Evolutionary conservation across 371 early-diverging fungal species (phyloP).

Genomic region (Dichotomocladium elegans): DNA sequence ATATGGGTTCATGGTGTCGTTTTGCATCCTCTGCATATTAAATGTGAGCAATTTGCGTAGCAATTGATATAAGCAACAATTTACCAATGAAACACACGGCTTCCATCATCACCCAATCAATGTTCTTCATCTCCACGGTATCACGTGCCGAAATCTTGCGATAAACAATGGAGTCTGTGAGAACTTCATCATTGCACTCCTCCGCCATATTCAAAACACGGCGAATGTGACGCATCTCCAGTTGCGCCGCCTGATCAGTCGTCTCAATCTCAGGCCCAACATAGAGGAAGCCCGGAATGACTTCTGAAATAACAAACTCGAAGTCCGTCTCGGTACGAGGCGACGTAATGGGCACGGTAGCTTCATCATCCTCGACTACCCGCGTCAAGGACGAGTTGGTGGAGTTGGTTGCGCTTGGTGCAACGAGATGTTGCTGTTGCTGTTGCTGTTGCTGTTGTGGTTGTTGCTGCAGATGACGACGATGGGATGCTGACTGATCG

Average conservation of each 20-base stretch:
- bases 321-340: slow-evolving; percentile 43
- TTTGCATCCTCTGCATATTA: slow-evolving; percentile 34
- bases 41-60: background rate
- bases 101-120: slow-evolving; percentile 52
- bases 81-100: slow-evolving; percentile 63
- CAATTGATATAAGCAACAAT: background rate
- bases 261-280: slow-evolving; percentile 61
- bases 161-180: slow-evolving; percentile 28
- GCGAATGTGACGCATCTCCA: slow-evolving; percentile 41
- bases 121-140: slow-evolving; percentile 60
- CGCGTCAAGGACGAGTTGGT: slow-evolving; percentile 14
- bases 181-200: slow-evolving; percentile 53
- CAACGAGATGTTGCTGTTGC: slow-evolving; percentile 5
- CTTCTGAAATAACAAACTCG: slow-evolving; percentile 54
- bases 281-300: slow-evolving; percentile 56
- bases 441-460: background rate
- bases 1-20: slow-evolving; percentile 54
- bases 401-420: slow-evolving; percentile 4
- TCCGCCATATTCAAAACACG: slow-evolving; percentile 63
- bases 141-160: slow-evolving; percentile 59
- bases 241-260: slow-evolving; percentile 42
- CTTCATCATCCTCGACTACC: slow-evolving; percentile 30
- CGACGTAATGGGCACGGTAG: slow-evolving; percentile 20
- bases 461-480: background rate
- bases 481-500: background rate